Conservation (phyloP, 2,329 filamentous ascomycete genomes). For the Coleophoma eucalyptorum region DNA sequence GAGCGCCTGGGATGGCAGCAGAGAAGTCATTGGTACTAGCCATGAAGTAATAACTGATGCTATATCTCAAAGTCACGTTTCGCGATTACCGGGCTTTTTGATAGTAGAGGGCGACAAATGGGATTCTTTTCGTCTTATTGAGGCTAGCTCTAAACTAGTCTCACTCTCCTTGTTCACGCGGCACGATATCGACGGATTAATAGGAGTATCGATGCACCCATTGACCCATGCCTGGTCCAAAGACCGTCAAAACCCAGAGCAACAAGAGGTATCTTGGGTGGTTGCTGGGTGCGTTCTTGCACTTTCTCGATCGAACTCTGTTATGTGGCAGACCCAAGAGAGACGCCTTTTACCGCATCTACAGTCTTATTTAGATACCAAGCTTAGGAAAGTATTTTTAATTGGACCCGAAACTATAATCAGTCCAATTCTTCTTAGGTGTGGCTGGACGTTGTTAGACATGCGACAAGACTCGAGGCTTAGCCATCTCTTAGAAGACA, state of each 20-base stretch:
- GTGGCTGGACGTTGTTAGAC: neutral
- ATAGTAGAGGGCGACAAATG: neutral
- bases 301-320: neutral
- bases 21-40: too few relatives aligned
- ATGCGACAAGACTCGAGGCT: neutral
- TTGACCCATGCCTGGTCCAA: conserved; percentile 10
- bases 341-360: too few relatives aligned
- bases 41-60: too few relatives aligned
- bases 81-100: neutral
- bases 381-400: neutral
- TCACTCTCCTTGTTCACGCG: conserved; percentile 9
- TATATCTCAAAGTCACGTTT: conserved; percentile 3
- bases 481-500: neutral
- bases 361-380: neutral
- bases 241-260: conserved; percentile 2
- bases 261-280: neutral
- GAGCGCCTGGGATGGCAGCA: conserved; percentile 2
- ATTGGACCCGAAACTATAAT: neutral
- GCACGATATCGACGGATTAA: neutral
- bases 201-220: conserved; percentile 12
- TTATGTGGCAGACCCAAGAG: neutral
- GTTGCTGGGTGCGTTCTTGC: neutral
- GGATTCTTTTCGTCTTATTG: neutral
- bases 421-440: neutral
- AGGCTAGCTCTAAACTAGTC: conserved; percentile 1